Evolutionary conservation across 2,329 filamentous ascomycete genomes (phyloP), one percentile per base, ranked within the genome.

Genomic region (Zasmidium angulare): DNA sequence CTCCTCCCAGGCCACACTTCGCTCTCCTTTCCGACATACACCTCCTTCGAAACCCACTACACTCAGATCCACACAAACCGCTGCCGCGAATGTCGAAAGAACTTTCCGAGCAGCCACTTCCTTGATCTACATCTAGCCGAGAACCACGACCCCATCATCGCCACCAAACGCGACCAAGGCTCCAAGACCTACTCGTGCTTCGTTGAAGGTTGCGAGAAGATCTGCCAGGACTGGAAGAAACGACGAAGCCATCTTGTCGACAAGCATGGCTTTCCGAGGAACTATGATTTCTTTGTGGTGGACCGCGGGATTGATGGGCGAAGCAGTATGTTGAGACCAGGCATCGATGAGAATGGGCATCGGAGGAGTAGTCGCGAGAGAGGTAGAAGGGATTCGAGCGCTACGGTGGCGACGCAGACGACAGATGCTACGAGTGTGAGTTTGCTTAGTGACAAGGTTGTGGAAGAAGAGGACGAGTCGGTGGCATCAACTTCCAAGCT

Each of bases 161-260:
- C 85, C 52, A 84, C 90, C 11, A 85, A 82, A 70, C 85, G 87
- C 66, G 91, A 91, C 54, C 85, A 86, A 67, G 95, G 93, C 47
- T 92, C 96, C 72, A 93, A 91, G 70, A 97, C 89, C 86, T 97
- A 89, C 75, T 87, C 86, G 3, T 99, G 95, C 77, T 96, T 98
- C 69, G 87, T 97, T 6, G 89, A 96, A 71, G 87, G 83, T 51
- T 99, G 95, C 74, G 90, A 95, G 60, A 85, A 89, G 65, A 87
- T 91, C 72, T 97, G 93, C 77, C 86, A 85, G 56, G 92, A 90
- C 2, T 87, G 89, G 26, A 87, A 90, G 69, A 98, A 96, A 76
- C 85, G 95, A 48, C 84, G 90, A 31, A 85, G 91, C 73, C 93
- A 99, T 79, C 81, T 96, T 65, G 91, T 96, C 66, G 93, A 96